Evolutionary conservation across 2,329 filamentous ascomycete species (phyloP).

Genomic region (Aspergillus aculeatinus): DNA sequence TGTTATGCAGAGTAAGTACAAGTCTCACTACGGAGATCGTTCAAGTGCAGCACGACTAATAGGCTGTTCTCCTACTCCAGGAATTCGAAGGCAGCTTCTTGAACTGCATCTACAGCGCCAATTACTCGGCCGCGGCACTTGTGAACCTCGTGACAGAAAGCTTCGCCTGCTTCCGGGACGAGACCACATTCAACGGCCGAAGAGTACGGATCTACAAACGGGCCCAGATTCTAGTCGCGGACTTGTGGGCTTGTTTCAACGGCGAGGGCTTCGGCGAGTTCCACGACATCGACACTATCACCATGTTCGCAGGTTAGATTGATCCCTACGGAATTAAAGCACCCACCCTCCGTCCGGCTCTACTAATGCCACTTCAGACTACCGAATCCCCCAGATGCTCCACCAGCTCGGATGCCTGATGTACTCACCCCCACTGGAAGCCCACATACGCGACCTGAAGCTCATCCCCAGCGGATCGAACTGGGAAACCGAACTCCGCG

Average conservation of each 20-base stretch:
- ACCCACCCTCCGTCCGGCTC: not conserved
- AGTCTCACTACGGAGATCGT: no score
- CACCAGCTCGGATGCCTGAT: constrained; percentile 76
- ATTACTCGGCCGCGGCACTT: constrained; percentile 75
- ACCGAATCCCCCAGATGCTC: constrained; percentile 91
- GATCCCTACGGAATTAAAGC: no score
- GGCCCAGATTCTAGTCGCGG: constrained; percentile 92
- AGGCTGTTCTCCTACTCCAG: constrained; percentile 40
- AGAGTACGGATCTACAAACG: constrained; percentile 84
- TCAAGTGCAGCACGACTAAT: constrained; percentile 4
- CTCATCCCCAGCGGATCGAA: constrained; percentile 68
- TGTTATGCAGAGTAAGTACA: constrained; percentile 68
- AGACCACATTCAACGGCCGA: constrained; percentile 70
- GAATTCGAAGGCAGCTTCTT: constrained; percentile 73
- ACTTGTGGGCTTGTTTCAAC: constrained; percentile 94
- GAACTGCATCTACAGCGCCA: constrained; percentile 70
- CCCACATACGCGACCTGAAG: constrained; percentile 64
- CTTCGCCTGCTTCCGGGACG: constrained; percentile 84
- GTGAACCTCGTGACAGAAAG: constrained; percentile 82
- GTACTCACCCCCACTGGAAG: constrained; percentile 78
- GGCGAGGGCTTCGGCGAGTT: constrained; percentile 78
- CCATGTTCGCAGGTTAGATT: constrained; percentile 80
- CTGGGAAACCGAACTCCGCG: constrained; percentile 86
- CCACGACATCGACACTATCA: constrained; percentile 88
- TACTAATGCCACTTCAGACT: constrained; percentile 57